A percentile compares a stretch with the other conserved stretches of the same genome.
These are phyloP conservation scores for Brettanomyces bruxellensis DNA, from an alignment of 805 yeast species.

Conservation along the genomic window DNA sequence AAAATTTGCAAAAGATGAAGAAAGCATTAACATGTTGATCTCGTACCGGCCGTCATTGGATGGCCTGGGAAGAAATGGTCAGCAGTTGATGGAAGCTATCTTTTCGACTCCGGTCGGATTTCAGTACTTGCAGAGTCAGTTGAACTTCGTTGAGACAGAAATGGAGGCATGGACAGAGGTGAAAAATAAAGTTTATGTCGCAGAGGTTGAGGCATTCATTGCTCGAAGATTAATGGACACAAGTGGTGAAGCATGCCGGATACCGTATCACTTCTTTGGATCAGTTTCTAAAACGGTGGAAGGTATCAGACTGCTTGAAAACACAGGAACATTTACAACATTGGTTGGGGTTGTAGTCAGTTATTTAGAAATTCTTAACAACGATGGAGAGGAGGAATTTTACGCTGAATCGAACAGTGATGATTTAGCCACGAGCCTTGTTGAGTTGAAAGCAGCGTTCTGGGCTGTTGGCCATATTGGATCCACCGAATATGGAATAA, in stretches of 20 bases:
- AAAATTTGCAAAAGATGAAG: constrained; percentile 37
- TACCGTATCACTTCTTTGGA: constrained; percentile 69
- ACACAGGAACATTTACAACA: constrained; percentile 18
- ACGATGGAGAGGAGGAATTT: constrained; percentile 12
- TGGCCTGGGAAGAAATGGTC: constrained; percentile 25
- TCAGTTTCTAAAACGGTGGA: constrained; percentile 73
- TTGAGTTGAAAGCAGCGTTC: constrained; percentile 58
- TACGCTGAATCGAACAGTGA: constrained; percentile 10
- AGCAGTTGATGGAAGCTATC: constrained; percentile 48
- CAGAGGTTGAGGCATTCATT: constrained; percentile 35
- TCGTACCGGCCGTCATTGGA: constrained; percentile 45
- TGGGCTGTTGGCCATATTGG: constrained; percentile 89
- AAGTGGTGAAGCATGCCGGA: constrained; percentile 5
- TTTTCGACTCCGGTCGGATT: constrained; percentile 65
- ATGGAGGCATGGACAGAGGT: constrained; percentile 57
- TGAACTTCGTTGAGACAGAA: constrained; percentile 55
- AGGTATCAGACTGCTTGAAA: constrained; percentile 55
- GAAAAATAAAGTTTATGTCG: constrained; percentile 37
- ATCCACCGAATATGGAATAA: constrained; percentile 60
- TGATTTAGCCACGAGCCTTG: constrained; percentile 27
- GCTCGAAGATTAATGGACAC: constrained; percentile 12
- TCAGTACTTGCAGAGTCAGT: constrained; percentile 40
- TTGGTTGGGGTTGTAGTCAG: constrained; percentile 11
- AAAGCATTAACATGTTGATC: constrained; percentile 43
- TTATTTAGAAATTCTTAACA: constrained; percentile 10